These are phyloP conservation scores for Neurospora sp. DNA, from an alignment of 2,329 filamentous ascomycete species.

Conservation along the genomic window DNA sequence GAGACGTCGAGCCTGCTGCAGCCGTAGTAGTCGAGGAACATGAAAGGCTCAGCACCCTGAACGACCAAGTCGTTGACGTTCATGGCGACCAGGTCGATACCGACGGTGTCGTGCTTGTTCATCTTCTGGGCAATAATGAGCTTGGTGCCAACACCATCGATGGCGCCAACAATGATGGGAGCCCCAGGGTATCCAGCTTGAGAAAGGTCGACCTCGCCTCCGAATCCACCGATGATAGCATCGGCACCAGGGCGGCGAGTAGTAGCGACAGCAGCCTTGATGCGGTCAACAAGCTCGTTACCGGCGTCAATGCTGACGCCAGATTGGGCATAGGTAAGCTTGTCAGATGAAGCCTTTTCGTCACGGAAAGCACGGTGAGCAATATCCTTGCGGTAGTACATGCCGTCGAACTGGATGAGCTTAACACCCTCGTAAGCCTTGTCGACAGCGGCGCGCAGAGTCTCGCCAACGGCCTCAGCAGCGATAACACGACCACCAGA, in stretches of 20 bases:
- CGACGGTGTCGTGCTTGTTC: constrained; percentile 86
- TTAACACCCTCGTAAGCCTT: constrained; percentile 80
- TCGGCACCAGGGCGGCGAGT: constrained; percentile 82
- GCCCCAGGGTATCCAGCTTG: constrained; percentile 63
- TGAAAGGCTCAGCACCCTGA: constrained; percentile 86
- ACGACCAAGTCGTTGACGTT: constrained; percentile 98
- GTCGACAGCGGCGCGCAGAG: constrained; percentile 72
- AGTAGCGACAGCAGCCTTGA: constrained; percentile 80
- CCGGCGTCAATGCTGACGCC: constrained; percentile 93
- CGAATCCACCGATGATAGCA: constrained; percentile 91
- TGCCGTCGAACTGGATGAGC: constrained; percentile 72
- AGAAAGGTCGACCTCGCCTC: constrained; percentile 72
- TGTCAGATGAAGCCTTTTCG: constrained; percentile 27
- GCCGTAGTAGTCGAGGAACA: constrained; percentile 97
- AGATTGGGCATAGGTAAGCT: constrained; percentile 83
- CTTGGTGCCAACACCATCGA: constrained; percentile 94
- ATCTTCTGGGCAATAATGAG: constrained; percentile 90
- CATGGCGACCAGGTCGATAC: constrained; percentile 96
- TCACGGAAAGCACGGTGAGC: constrained; percentile 62
- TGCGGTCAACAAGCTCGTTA: constrained; percentile 83
- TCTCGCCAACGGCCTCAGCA: constrained; percentile 64
- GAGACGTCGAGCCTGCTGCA: constrained; percentile 78
- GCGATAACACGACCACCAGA: constrained; percentile 89
- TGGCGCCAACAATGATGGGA: constrained; percentile 83
- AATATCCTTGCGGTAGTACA: constrained; percentile 91